Percentiles rank a stretch among this genome's conserved stretches.
phyloP scores from a whole-genome alignment of 176 grass and related monocot species.

The Oryza glumipatula region DNA sequence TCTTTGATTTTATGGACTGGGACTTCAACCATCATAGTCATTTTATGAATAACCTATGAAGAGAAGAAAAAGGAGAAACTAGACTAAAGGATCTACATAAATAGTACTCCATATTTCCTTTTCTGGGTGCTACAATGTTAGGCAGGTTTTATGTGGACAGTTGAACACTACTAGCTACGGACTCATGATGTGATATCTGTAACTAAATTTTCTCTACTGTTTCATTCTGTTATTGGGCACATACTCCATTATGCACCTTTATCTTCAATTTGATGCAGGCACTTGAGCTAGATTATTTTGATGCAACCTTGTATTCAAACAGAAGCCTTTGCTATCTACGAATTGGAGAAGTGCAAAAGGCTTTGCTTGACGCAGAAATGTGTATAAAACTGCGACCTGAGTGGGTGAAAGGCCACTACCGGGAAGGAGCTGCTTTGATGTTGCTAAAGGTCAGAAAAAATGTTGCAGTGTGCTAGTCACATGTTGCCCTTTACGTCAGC shows the following conservation, averaged over 20 bases:
- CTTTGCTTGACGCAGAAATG: slow-evolving; percentile 22
- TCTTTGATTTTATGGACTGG: too few species aligned
- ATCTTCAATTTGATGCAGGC: slow-evolving; percentile 22
- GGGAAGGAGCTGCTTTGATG: slow-evolving; percentile 36
- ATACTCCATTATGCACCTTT: background rate
- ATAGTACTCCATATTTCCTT: too few species aligned
- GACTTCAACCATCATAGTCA: too few species aligned
- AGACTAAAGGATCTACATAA: too few species aligned
- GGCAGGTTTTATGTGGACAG: too few species aligned
- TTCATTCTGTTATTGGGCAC: background rate
- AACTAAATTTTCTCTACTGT: background rate
- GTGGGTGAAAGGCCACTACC: slow-evolving; percentile 47
- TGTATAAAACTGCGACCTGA: slow-evolving; percentile 13
- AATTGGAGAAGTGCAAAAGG: slow-evolving; percentile 13
- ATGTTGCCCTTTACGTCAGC: too few species aligned
- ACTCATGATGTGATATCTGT: background rate
- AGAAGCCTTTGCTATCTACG: slow-evolving; percentile 35
- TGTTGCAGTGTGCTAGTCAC: too few species aligned
- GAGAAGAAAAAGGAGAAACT: too few species aligned
- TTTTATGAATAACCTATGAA: too few species aligned
- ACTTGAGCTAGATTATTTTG: slow-evolving; percentile 20
- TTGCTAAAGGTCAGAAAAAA: slow-evolving; percentile 27
- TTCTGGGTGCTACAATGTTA: too few species aligned
- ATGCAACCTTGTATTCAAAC: slow-evolving; percentile 41
- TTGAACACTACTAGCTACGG: too few species aligned